Evolutionary conservation across 768 basidiomycete genomes (phyloP), one percentile per base, ranked within the genome.

Genomic region (Mycena olivaceomarginata): DNA sequence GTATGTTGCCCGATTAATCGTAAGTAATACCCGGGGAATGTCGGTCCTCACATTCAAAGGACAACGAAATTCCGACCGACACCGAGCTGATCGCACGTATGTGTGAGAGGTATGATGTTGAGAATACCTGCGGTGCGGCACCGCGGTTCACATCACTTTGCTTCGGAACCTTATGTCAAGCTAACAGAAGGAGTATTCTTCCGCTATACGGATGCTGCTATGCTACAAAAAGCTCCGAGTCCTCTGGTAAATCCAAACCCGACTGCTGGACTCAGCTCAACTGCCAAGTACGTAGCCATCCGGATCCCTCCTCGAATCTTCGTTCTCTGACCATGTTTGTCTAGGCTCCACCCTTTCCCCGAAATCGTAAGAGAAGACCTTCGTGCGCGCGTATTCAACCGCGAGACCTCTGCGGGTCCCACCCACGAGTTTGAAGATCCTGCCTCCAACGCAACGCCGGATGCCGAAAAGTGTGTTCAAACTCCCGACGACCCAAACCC

Each of bases 351-450:
- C 60, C 6, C 16, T 37, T 8, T 63, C 60, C 60, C 60, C 2
- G 60, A 40, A 41, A 63, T 63, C 39, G 5, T 15, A 13, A 63
- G 60, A 5, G 6, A 63, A 13, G 60, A 63, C 18, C 60, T 63
- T 15, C 60, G 60, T 6, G 4, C 11, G 18, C 60, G 39, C 6
- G 60, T 41, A 41, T 63, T 63, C 39, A 63, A 41, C 25, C 11
- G 10, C 2, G 11, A 7, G 18, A 6, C 25, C 15, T 18, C 51
- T 53, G 43, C 13, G n/a, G 10, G 2, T 43, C 59, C 3, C 51
- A 41, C 20, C 1, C 40, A 74, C 22, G 56, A 67, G n/a, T 74
- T 74, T 12, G 72, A 74, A 39, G 65, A 62, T 48, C 53, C 41
- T 45, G 40, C 57, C 13, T 22, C 48, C 31, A 22, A 62, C 18